Evolutionary conservation across 768 basidiomycete genomes (phyloP).

Genomic region (Psilocybe azurescens): DNA sequence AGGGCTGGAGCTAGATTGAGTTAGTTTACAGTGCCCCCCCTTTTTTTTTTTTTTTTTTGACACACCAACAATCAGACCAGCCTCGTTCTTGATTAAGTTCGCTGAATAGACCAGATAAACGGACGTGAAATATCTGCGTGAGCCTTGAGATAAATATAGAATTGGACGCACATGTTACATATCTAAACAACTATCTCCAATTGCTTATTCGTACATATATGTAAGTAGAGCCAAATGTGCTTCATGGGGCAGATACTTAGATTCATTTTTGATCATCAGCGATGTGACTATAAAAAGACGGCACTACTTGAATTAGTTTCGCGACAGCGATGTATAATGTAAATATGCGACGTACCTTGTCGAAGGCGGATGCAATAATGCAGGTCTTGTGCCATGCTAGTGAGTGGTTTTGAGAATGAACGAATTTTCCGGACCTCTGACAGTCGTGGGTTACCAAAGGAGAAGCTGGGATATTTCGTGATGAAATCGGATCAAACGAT

Average conservation of each 20-base stretch:
- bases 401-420: neutral
- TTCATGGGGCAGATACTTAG: too few species aligned
- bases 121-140: neutral
- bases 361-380: neutral
- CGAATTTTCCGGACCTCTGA: neutral
- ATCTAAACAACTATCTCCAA: neutral
- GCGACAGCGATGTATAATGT: too few species aligned
- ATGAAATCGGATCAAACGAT: neutral
- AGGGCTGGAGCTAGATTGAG: too few species aligned
- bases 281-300: too few species aligned
- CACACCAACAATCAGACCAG: neutral
- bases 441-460: neutral
- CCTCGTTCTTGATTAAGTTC: neutral
- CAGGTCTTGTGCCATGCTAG: neutral
- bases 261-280: too few species aligned
- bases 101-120: neutral
- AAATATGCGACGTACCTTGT: neutral
- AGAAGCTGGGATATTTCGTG: neutral
- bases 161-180: neutral
- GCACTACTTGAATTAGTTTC: too few species aligned
- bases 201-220: neutral
- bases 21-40: too few species aligned
- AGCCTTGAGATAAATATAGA: neutral
- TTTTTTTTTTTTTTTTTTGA: too few species aligned
- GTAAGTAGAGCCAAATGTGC: too few species aligned